Conservation (phyloP, 169 alveolate species). For the Plasmodium vinckei region DNA sequence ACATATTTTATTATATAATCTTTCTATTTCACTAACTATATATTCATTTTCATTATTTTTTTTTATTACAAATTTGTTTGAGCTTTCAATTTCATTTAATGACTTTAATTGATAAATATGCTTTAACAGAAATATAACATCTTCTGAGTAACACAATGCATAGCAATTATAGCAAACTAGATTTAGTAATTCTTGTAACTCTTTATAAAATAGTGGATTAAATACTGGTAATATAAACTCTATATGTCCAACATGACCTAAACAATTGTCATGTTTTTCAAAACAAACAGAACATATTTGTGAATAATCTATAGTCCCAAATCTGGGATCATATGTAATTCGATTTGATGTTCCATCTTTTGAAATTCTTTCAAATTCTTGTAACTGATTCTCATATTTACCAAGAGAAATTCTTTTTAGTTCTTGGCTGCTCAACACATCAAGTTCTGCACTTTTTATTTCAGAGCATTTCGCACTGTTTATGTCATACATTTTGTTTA, state of each 20-base stretch:
- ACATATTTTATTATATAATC: constrained; percentile 48
- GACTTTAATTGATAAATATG: constrained; percentile 77
- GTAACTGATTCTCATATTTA: constrained; percentile 14
- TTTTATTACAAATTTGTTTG: constrained; percentile 49
- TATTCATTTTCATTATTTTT: constrained; percentile 67
- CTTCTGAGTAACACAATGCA: constrained; percentile 76
- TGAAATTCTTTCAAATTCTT: constrained; percentile 20
- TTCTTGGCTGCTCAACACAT: constrained; percentile 50
- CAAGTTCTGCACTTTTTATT: constrained; percentile 49
- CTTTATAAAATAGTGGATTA: constrained; percentile 94
- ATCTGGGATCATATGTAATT: constrained; percentile 94
- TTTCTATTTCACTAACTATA: constrained; percentile 53
- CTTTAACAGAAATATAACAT: constrained; percentile 76
- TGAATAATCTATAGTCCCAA: constrained; percentile 95
- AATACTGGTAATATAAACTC: constrained; percentile 93
- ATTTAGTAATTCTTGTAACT: constrained; percentile 91
- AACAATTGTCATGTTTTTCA: constrained; percentile 93
- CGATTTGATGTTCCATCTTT: constrained; percentile 74
- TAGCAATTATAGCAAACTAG: constrained; percentile 87
- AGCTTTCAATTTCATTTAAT: constrained; percentile 77
- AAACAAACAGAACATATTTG: constrained; percentile 91
- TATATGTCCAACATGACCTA: constrained; percentile 97
- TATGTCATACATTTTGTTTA: constrained; percentile 49
- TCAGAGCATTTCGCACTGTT: constrained; percentile 28
- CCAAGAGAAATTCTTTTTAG: constrained; percentile 45